Base-by-base conservation (phyloP, 208 protist genomes). In the Acanthamoeba sp. region DNA sequence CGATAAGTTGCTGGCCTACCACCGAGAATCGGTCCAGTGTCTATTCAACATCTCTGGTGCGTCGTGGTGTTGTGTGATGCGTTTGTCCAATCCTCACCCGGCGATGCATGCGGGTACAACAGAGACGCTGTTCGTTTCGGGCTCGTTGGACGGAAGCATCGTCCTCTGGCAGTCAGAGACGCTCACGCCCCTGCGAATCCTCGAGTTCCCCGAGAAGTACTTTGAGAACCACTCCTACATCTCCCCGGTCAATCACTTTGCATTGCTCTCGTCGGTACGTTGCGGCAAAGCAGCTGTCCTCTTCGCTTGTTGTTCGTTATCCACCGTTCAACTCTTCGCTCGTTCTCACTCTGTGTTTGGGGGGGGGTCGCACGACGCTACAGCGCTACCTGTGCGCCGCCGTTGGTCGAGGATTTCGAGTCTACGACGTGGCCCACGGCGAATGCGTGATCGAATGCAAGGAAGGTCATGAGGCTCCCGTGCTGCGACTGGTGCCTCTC, bases 131-230 rank as follows among this genome's bases (percentile, higher is more conserved):
- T 93, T 93, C 38, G 88, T 76, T 4, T 93, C 88, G n/a, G 88
- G 45, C 22, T 93, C 88, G 42, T 18, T 93, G 62, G 88, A 93
- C 29, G 88, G 88, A 3, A 45, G 45, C 29, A 93, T 93, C 34
- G 88, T 93, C 27, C n/a, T 93, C 45, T 93, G 88, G 88, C 88
- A 93, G 59, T 84, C 88, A 6, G 50, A 66, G n/a, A 93, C 50
- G 10, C 88, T 93, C 45, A 66, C 38, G 14, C 57, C 88, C 0
- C 59, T 93, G 45, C 38, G 48, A 7, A 42, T 84, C 29, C 69
- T 93, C 40, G 69, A 93, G 29, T 93, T 64, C 27, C 88, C 88
- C 38, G 88, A 93, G 38, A 76, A 93, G 29, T 93, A 76, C 22
- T 55, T 84, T 76, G 45, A 93, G 24, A 42, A 82, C 29, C 38